Evolutionary conservation across 2,329 filamentous ascomycete genomes (phyloP), one percentile per base, ranked within the genome.

Genomic region (Nothophoma quercina): DNA sequence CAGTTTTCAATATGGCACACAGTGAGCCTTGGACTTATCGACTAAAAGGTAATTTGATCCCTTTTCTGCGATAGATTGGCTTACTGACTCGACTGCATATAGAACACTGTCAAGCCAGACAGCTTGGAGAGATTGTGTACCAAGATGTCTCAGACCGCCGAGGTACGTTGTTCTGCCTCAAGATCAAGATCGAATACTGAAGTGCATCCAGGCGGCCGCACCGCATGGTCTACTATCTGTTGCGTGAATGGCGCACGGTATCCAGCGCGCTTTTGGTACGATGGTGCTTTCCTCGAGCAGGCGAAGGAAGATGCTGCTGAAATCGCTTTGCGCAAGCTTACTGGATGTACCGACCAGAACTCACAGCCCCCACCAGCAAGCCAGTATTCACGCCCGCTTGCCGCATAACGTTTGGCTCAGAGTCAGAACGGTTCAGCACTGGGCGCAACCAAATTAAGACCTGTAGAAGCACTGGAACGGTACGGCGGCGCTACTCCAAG

Each of bases 81-180:
- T 13, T 12, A 16, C 39, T 55, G 16, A 44, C 12, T 8, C 15
- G 2, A 16, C 18, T 26, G n/a, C n/a, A n/a, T 12, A 65, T 42
- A 75, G 73, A 72, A 7, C 64, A 74, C 42, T 75, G 73, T 48
- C 58, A 55, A 18, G 61, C 53, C 13, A 50, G 59, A 15, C 41
- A 59, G n/a, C 44, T 69, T 7, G 60, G 61, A 21, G 67, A 70
- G 10, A 67, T 70, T 5, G 54, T 56, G 8, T 74, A 62, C 39
- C 71, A 73, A 44, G 71, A 73, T 25, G 60, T 74, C 3, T 74
- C 71, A 45, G 73, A 75, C 52, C 71, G 71, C 43, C 59, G 73
- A 58, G 73, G 73, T 75, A 59, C 46, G n/a, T n/a, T n/a, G n/a
- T n/a, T n/a, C n/a, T n/a, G n/a, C n/a, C n/a, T n/a, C n/a, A n/a